These are phyloP conservation scores for Coniosporium apollinis DNA, from an alignment of 495 filamentous ascomycete species.

Conservation along the genomic window DNA sequence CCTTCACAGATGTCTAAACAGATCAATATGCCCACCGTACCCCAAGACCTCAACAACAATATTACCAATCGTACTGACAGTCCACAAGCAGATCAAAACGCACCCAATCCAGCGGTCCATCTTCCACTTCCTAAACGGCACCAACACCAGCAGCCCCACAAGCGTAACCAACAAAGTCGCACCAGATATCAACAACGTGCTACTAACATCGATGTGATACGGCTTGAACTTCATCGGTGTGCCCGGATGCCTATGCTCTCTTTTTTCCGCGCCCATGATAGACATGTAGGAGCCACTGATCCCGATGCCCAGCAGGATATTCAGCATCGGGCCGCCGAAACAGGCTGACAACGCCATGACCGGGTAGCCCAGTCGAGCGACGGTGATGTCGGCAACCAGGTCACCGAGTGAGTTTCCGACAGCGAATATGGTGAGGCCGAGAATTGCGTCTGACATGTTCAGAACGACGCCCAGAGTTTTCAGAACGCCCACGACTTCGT, in stretches of 20 bases:
- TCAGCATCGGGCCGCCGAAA: constrained; percentile 94
- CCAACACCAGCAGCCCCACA: constrained; percentile 55
- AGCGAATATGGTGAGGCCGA: constrained; percentile 91
- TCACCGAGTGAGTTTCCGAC: constrained; percentile 93
- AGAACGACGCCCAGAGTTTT: constrained; percentile 89
- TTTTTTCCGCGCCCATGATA: constrained; percentile 37
- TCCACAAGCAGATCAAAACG: constrained; percentile 71
- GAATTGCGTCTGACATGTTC: constrained; percentile 84
- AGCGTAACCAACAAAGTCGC: constrained; percentile 69
- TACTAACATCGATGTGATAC: constrained; percentile 69
- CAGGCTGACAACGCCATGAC: constrained; percentile 95
- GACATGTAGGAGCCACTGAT: constrained; percentile 77
- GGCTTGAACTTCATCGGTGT: constrained; percentile 24
- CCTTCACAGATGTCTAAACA: no score
- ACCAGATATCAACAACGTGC: constrained; percentile 66
- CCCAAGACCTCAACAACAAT: constrained; percentile 54
- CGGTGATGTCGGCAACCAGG: constrained; percentile 85
- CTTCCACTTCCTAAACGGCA: constrained; percentile 77
- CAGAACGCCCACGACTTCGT: constrained; percentile 88
- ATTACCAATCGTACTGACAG: constrained; percentile 66
- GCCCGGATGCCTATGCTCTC: constrained; percentile 40
- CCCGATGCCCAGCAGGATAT: constrained; percentile 89
- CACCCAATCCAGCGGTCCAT: constrained; percentile 78
- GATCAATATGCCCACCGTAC: constrained; percentile 7
- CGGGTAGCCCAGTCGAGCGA: constrained; percentile 81